phyloP scores from a whole-genome alignment of 192 early-diverging fungal species.

The Lunasporangiospora selenospora region DNA sequence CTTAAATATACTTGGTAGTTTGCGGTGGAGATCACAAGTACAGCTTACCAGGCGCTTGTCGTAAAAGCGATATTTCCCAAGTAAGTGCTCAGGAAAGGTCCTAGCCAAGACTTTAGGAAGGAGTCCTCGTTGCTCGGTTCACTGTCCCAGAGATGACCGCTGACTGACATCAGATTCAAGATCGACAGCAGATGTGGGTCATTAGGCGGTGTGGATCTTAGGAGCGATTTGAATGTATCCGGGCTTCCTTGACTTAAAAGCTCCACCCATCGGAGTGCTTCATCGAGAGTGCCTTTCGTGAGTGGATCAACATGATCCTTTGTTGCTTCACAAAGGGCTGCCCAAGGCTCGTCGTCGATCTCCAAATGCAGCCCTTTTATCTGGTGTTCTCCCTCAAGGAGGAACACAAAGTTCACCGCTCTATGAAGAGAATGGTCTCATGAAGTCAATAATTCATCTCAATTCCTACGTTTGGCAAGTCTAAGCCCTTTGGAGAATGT shows the following conservation, averaged over 20 bases:
- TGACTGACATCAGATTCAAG: neutral
- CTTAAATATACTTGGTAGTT: no score
- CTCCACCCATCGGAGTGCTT: neutral
- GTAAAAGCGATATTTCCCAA: neutral
- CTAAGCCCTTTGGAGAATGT: neutral
- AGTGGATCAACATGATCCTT: neutral
- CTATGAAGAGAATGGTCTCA: conserved; percentile 2
- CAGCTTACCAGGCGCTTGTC: conserved; percentile 1
- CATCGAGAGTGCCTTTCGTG: neutral
- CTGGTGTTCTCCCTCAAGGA: neutral
- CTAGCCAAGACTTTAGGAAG: neutral
- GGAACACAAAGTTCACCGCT: neutral
- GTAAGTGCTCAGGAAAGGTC: neutral
- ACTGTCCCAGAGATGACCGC: conserved; percentile 1
- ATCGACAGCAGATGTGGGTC: neutral
- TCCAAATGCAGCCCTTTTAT: neutral
- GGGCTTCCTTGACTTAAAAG: neutral
- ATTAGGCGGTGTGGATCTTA: neutral
- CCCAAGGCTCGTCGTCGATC: neutral
- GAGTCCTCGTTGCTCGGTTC: neutral
- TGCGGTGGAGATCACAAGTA: neutral
- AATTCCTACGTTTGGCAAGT: conserved; percentile 5
- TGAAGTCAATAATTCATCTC: conserved; percentile 4
- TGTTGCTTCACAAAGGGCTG: neutral
- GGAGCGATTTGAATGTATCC: no score